A percentile compares a stretch with the other conserved stretches of the same genome.
These are phyloP conservation scores for Phytophthora sansomeana DNA, from an alignment of 352 stramenopile genomes.

Conservation along the genomic window DNA sequence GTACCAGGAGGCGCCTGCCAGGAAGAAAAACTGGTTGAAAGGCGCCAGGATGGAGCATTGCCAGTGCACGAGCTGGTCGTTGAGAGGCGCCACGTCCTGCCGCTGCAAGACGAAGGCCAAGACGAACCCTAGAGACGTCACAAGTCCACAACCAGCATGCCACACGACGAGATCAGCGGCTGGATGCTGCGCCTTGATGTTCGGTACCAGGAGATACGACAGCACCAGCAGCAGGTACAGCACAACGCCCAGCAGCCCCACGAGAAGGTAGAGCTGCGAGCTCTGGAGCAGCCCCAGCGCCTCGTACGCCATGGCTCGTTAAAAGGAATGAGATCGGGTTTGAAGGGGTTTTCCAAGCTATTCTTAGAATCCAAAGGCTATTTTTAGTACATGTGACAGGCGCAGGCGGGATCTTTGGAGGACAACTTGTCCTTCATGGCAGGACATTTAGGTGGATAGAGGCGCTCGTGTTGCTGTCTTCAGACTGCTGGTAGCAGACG, in stretches of 20 bases:
- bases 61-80: conserved; percentile 14
- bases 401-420: too few species aligned
- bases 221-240: conserved; percentile 73
- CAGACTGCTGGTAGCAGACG: conserved; percentile 37
- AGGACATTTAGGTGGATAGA: conserved; percentile 5
- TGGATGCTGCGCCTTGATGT: conserved; percentile 83
- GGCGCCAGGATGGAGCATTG: conserved; percentile 66
- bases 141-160: conserved; percentile 73
- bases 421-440: not conserved
- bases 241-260: conserved; percentile 62
- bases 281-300: conserved; percentile 60
- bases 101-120: conserved; percentile 46
- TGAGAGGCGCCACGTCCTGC: conserved; percentile 8
- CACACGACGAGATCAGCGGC: conserved; percentile 81
- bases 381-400: conserved; percentile 8
- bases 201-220: conserved; percentile 78
- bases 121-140: conserved; percentile 68
- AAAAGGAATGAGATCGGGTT: conserved; percentile 11
- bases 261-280: conserved; percentile 64
- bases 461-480: not conserved
- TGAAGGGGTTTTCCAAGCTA: conserved; percentile 3
- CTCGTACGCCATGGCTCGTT: conserved; percentile 52
- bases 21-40: conserved; percentile 86
- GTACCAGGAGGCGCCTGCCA: conserved; percentile 78
- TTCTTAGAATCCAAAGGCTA: not conserved